Conservation (phyloP, 2,329 filamentous ascomycete species). For the Phoma sp. region DNA sequence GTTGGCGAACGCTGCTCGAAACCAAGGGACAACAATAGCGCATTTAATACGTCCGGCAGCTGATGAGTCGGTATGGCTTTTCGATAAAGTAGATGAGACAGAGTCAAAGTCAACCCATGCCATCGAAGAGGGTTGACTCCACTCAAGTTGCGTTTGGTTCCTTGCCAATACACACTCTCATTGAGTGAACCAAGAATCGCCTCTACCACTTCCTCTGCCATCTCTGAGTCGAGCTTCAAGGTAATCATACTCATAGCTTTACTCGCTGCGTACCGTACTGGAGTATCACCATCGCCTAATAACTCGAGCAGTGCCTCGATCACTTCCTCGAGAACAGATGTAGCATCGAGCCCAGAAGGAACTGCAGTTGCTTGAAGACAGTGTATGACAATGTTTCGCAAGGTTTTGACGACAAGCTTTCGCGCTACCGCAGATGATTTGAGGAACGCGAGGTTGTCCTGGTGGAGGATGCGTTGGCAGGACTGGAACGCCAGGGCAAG, state of each 20-base stretch:
- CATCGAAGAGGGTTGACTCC: constrained; percentile 83
- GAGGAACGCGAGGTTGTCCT: constrained; percentile 61
- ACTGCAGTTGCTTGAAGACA: constrained; percentile 56
- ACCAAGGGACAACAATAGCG: constrained; percentile 77
- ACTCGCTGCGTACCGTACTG: constrained; percentile 86
- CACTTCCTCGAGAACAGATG: constrained; percentile 69
- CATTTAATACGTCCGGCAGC: constrained; percentile 75
- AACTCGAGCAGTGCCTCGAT: constrained; percentile 82
- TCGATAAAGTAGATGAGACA: constrained; percentile 86
- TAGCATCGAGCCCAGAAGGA: constrained; percentile 45
- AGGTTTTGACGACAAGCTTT: constrained; percentile 84
- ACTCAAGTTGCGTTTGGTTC: constrained; percentile 66
- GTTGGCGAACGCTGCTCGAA: constrained; percentile 90
- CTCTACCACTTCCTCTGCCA: constrained; percentile 87
- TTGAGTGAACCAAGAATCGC: constrained; percentile 75
- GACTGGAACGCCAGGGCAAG: constrained; percentile 70
- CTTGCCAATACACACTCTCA: constrained; percentile 66
- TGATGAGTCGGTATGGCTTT: constrained; percentile 75
- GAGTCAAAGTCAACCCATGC: constrained; percentile 89
- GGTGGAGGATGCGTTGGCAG: constrained; percentile 65
- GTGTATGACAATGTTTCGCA: constrained; percentile 74
- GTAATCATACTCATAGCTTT: constrained; percentile 91
- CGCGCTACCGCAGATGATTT: constrained; percentile 78
- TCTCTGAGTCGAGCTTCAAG: constrained; percentile 76
- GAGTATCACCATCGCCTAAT: constrained; percentile 86